These are phyloP conservation scores for Talaromyces amestolkiae DNA, from an alignment of 2,329 filamentous ascomycete genomes.

Conservation along the genomic window DNA sequence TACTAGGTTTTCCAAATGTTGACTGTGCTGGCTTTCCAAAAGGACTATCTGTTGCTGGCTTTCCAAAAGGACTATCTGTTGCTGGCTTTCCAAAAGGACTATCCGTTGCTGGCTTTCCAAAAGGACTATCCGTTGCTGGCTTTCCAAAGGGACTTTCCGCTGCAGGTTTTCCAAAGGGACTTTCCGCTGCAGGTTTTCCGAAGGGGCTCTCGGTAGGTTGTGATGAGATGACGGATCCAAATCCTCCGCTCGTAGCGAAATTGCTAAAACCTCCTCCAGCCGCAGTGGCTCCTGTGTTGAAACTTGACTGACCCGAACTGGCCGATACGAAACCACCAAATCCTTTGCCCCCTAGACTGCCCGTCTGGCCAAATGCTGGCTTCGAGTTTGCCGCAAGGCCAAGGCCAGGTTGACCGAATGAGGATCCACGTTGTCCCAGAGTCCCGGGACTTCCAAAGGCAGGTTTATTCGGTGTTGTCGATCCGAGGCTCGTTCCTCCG, in stretches of 20 bases:
- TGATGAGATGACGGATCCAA: constrained; percentile 33
- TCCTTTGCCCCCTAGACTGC: constrained; percentile 19
- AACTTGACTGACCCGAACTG: constrained; percentile 13
- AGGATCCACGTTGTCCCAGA: constrained; percentile 29
- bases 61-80: constrained; percentile 28
- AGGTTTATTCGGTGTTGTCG: constrained; percentile 22
- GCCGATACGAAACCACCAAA: constrained; percentile 19
- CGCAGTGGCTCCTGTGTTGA: constrained; percentile 3
- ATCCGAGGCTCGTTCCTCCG: constrained; percentile 29
- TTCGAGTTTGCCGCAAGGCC: constrained; percentile 22
- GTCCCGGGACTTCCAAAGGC: constrained; percentile 38
- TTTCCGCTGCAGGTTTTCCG: constrained; percentile 25
- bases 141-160: constrained; percentile 27
- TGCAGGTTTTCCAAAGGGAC: constrained; percentile 31
- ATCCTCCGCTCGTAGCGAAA: constrained; percentile 33
- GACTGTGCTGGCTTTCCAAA: constrained; percentile 34
- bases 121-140: constrained; percentile 24
- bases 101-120: constrained; percentile 27
- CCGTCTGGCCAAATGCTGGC: constrained; percentile 31
- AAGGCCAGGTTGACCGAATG: constrained; percentile 37
- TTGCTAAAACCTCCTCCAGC: constrained; percentile 15
- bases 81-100: constrained; percentile 30
- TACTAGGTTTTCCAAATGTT: constrained; percentile 30
- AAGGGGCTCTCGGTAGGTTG: constrained; percentile 18
- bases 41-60: constrained; percentile 24